Evolutionary conservation across 2,329 filamentous ascomycete species (phyloP), one percentile per base, ranked within the genome.

Genomic region (Aspergillus novofumigatus): DNA sequence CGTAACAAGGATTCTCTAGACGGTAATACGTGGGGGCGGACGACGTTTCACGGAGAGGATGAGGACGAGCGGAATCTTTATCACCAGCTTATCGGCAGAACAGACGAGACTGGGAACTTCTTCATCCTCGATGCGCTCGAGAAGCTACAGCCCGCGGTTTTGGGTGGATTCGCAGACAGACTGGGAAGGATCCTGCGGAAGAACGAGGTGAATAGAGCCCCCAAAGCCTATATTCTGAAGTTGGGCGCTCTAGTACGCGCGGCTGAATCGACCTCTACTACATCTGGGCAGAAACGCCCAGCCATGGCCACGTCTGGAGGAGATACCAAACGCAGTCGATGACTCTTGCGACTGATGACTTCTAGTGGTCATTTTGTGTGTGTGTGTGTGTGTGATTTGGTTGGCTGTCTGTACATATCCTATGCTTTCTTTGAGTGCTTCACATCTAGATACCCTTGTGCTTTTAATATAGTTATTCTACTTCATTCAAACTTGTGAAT

Each of bases 141-240:
- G 49, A 58, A 64, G 17, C 60, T 78, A 5, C 67, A 71, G 14
- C 59, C 68, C 3, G 53, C 61, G 1, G 66, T 70, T 44, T 63
- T 77, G 2, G 61, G 65, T 41, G 67, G 69, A 28, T 72, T 69
- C 52, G 54, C 61, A 17, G 52, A 62, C n/a, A 68, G 64, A 28
- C 62, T 78, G 29, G 63, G 62, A 11, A 62, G 62, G 5, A 66
- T 75, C 11, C 68, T 73, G 17, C 64, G 62, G 60, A 78, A 79
- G 62, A 75, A 82, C 52, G 74, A 80, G 61, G 70, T 76, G 44
- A 75, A 78, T 54, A 68, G 70, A 23, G 72, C 72, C 0, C 74
- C 75, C 17, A 68, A 65, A 52, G 62, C 62, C 8, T 77, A 72
- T 52, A 64, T 76, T 29, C 57, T 71, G 29, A 70, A 69, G 38